A percentile compares a stretch with the other conserved stretches of the same genome.
Conservation (phyloP, 352 stramenopile genomes). For the Phytophthora capsici region DNA sequence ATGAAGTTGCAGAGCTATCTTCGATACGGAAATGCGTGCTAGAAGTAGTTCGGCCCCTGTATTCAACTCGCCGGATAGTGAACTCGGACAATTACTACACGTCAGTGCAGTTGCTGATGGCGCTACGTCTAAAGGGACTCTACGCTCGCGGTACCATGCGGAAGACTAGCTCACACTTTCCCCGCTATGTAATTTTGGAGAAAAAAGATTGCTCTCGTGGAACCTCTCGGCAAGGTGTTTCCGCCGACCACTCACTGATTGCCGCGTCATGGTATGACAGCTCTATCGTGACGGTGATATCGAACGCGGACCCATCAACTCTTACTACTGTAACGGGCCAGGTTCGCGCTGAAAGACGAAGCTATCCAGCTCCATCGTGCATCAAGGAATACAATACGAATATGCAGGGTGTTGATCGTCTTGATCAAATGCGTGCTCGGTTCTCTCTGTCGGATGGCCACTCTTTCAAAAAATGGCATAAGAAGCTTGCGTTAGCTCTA, state of each 20-base stretch:
- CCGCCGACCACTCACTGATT: slow-evolving; percentile 13
- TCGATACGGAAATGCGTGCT: slow-evolving; percentile 21
- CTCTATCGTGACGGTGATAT: slow-evolving; percentile 31
- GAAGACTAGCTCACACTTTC: slow-evolving; percentile 32
- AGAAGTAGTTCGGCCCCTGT: no score
- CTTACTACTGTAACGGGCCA: slow-evolving; percentile 19
- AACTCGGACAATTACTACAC: slow-evolving; percentile 48
- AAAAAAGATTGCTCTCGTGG: slow-evolving; percentile 2
- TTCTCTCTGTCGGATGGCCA: slow-evolving; percentile 40
- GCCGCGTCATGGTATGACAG: slow-evolving; percentile 36
- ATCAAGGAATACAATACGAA: no score
- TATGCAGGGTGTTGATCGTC: no score
- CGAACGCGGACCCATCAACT: slow-evolving; percentile 28
- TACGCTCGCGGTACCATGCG: slow-evolving; percentile 31
- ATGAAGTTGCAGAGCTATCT: slow-evolving; percentile 5
- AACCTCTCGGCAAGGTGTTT: slow-evolving; percentile 23
- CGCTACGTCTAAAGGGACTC: slow-evolving; percentile 26
- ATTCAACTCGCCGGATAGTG: slow-evolving; percentile 25
- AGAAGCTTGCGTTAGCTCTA: slow-evolving; percentile 26
- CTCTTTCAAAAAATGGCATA: slow-evolving; percentile 40
- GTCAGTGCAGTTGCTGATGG: slow-evolving; percentile 37
- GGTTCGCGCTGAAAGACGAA: no score
- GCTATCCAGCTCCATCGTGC: no score
- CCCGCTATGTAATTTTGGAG: no score
- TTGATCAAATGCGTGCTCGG: slow-evolving; percentile 29